These are phyloP conservation scores for Austroboletus eburneus DNA, from an alignment of 768 basidiomycete species.

Conservation along the genomic window DNA sequence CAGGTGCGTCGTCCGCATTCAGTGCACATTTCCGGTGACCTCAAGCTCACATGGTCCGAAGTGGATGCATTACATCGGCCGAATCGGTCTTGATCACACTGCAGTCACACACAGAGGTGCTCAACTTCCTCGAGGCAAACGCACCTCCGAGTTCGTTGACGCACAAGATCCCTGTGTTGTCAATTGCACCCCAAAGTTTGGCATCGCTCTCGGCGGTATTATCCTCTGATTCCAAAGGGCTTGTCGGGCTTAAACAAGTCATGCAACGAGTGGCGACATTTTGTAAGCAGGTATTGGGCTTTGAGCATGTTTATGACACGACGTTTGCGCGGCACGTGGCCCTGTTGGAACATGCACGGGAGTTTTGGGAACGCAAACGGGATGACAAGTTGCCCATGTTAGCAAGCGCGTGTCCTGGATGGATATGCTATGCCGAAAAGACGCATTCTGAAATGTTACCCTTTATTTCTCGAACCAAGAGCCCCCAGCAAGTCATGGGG, in stretches of 20 bases:
- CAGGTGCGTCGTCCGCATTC: constrained; percentile 54
- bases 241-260: constrained; percentile 52
- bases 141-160: constrained; percentile 34
- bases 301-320: constrained; percentile 86
- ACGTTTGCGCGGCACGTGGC: constrained; percentile 90
- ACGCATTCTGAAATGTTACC: constrained; percentile 92
- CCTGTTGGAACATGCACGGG: constrained; percentile 73
- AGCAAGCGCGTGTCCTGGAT: constrained; percentile 95
- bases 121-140: constrained; percentile 68
- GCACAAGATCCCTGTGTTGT: constrained; percentile 64
- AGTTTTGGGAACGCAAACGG: constrained; percentile 72
- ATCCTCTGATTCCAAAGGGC: constrained; percentile 41
- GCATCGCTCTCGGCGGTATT: constrained; percentile 72
- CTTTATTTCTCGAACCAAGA: constrained; percentile 83
- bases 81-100: constrained; percentile 96
- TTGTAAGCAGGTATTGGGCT: constrained; percentile 62
- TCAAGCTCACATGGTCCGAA: constrained; percentile 30
- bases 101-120: constrained; percentile 92
- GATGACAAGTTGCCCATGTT: constrained; percentile 71
- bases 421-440: constrained; percentile 99
- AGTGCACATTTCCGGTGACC: neutral
- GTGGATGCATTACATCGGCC: constrained; percentile 97
- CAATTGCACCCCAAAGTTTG: constrained; percentile 86
- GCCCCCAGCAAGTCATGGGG: constrained; percentile 93
- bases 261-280: constrained; percentile 71